Conservation (phyloP, 495 filamentous ascomycete species). For the Xylaria grammica region DNA sequence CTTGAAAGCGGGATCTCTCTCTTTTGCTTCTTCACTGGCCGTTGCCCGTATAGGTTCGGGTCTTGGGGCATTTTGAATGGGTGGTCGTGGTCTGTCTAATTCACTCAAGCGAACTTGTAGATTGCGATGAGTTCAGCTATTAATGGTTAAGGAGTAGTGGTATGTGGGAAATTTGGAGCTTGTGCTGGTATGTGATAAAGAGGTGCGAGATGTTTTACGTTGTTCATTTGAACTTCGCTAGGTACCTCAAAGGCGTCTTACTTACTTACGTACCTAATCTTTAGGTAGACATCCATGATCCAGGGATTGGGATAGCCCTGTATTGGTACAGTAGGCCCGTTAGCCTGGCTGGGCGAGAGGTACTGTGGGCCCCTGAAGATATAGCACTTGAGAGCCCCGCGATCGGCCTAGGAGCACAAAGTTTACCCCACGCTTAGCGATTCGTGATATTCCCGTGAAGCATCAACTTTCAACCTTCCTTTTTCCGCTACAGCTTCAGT, state of each 20-base stretch:
- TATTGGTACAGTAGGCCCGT: not conserved
- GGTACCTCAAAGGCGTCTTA: too few species aligned
- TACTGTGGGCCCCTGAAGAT: constrained; percentile 21
- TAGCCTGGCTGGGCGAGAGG: constrained; percentile 6
- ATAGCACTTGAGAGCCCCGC: constrained; percentile 29
- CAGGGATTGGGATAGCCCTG: not conserved
- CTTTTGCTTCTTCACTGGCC: constrained; percentile 64
- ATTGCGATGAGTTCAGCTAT: too few species aligned
- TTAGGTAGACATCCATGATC: too few species aligned
- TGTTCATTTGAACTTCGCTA: not conserved
- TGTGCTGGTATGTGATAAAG: not conserved
- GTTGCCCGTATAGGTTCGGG: constrained; percentile 74
- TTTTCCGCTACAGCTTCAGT: not conserved
- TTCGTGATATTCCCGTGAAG: constrained; percentile 7
- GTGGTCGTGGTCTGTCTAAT: not conserved
- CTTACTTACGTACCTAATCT: too few species aligned
- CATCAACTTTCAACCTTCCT: not conserved
- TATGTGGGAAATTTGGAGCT: not conserved
- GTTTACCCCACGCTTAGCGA: constrained; percentile 33
- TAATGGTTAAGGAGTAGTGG: too few species aligned
- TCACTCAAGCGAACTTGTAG: too few species aligned
- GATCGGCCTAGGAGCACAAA: constrained; percentile 27
- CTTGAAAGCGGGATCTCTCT: constrained; percentile 70
- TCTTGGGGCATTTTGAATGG: constrained; percentile 58
- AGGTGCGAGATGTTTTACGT: not conserved